phyloP scores from a whole-genome alignment of 1,284 basidiomycete genomes.

The Wallemia ichthyophaga region DNA sequence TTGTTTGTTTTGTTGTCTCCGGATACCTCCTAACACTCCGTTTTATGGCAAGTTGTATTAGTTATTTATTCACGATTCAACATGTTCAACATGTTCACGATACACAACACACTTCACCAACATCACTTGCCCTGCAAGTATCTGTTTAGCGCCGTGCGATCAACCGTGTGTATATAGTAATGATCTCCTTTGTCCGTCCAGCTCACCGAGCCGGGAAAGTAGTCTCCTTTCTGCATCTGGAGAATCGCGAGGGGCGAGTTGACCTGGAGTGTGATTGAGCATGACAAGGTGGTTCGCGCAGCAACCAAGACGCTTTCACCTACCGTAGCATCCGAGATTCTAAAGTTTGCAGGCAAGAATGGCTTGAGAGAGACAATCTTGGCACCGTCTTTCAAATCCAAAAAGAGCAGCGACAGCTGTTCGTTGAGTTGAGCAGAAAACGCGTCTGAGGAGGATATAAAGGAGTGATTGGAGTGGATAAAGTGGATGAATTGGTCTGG shows the following conservation, averaged over 20 bases:
- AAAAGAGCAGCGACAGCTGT: constrained; percentile 21
- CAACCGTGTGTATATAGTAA: not conserved
- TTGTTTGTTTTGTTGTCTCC: no score
- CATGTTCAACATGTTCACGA: no score
- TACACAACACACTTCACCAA: no score
- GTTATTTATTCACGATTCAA: not conserved
- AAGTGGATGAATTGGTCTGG: no score
- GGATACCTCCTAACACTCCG: no score
- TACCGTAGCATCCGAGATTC: constrained; percentile 19
- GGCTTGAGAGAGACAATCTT: constrained; percentile 23
- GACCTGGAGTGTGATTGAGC: constrained; percentile 1
- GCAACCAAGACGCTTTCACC: no score
- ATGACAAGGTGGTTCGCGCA: no score
- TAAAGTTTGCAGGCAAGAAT: constrained; percentile 21
- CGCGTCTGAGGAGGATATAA: no score
- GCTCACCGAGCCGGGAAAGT: not conserved
- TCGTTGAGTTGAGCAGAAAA: constrained; percentile 23
- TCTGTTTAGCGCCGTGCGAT: not conserved
- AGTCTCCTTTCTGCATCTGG: not conserved
- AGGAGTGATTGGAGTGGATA: no score
- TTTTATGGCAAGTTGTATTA: not conserved
- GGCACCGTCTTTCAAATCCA: constrained; percentile 23
- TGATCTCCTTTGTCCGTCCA: not conserved
- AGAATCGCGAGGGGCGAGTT: not conserved
- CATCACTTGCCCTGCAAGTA: no score